Base-by-base conservation (phyloP, 108 stramenopile genomes). In the Nannochloropsis oceanica region DNA sequence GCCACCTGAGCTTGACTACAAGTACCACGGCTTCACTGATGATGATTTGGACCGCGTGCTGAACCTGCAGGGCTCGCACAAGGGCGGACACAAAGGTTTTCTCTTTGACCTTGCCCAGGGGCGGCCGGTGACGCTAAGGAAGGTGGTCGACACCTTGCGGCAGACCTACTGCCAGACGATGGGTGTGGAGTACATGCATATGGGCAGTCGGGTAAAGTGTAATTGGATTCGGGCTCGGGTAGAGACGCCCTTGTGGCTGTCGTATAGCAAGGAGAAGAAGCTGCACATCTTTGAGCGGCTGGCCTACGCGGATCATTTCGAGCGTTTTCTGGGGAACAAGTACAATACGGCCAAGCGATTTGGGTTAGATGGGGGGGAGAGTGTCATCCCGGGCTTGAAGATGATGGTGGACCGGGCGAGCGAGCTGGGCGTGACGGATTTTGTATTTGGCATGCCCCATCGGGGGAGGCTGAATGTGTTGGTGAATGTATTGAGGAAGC, bases 301-400 rank as follows among this genome's bases (percentile, higher is more conserved):
- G 26, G 95, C 95, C 90, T 96, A 94, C 88, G 96, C 96, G 42
- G 97, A 98, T 87, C 95, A 94, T 50, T 98, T 98, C 91, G 99
- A 99, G 87, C 96, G 89, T 90, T 98, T 97, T 89, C 90, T 99
- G 84, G 95, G 95, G 43, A 91, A 94, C 44, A 99, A 99, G 90
- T 99, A 96, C 92, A 98, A 98, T 90, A 99, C 98, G 79, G 96
- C 97, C 84, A 99, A 99, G 89, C 94, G 99, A 80, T 99, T 99
- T 92, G 98, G 98, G 27, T 90, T 99, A 82, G 84, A 89, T 59
- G 88, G 88, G n/a, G 97, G 97, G 92, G 96, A 95, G 80, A 25
- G 25, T 14, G 93, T 96, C 84, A 93, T 97, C n/a, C 95, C 96
- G 42, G 97, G 94, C 42, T 84, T 97, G 79, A 97, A 97, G 94